A percentile compares a stretch with the other conserved stretches of the same genome.
These are phyloP conservation scores for Chlorella sp. DNA, from an alignment of 139 green algal species.

Conservation along the genomic window DNA sequence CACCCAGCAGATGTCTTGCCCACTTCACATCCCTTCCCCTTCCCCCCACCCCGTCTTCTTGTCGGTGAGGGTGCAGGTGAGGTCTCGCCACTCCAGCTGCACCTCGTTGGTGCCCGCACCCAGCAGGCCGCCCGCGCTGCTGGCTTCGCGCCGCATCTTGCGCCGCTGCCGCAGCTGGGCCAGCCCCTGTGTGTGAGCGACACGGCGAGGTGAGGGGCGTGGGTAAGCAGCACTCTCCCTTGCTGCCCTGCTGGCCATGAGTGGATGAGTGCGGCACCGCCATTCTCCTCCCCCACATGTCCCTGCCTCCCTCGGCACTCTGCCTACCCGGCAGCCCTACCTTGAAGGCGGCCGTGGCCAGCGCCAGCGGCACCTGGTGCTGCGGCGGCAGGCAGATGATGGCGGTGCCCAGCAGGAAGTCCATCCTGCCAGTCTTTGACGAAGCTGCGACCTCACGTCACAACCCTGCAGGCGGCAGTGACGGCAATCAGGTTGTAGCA, in stretches of 20 bases:
- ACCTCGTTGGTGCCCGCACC: conserved; percentile 25
- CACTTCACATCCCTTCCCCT: background rate
- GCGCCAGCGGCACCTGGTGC: conserved; percentile 22
- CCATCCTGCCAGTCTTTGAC: background rate
- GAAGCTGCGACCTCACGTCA: background rate
- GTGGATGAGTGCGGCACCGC: background rate
- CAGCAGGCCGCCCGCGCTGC: background rate
- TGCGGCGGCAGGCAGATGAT: conserved; percentile 41
- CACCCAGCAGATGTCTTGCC: too few relatives aligned
- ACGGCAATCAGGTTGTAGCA: too few relatives aligned
- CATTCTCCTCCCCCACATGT: background rate
- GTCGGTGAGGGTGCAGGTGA: conserved; percentile 40
- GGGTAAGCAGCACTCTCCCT: too few relatives aligned
- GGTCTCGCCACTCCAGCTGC: conserved; percentile 33
- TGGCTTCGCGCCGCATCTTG: background rate
- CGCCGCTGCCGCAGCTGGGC: conserved; percentile 1
- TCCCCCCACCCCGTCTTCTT: conserved; percentile 31
- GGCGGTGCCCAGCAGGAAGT: conserved; percentile 46
- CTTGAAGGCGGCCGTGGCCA: conserved; percentile 1
- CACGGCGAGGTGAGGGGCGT: background rate
- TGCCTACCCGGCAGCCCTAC: background rate
- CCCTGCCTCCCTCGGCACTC: background rate
- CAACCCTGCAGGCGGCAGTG: too few relatives aligned
- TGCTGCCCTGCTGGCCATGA: background rate
- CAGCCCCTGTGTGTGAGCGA: conserved; percentile 4